These are phyloP conservation scores for Fusarium agapanthi DNA, from an alignment of 2,329 filamentous ascomycete genomes.

Conservation along the genomic window DNA sequence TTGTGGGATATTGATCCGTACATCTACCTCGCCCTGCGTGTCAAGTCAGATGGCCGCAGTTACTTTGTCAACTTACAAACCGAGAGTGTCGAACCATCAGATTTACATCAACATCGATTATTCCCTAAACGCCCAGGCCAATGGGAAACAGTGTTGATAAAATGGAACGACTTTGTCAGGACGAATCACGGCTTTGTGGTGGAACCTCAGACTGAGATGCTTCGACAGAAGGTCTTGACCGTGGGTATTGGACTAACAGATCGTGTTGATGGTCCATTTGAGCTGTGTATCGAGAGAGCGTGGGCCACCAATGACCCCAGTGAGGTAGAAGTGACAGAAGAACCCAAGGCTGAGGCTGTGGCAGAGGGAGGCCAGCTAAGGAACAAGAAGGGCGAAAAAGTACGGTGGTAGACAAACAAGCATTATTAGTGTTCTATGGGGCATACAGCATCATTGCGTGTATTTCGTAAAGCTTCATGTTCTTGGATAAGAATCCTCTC, in stretches of 20 bases:
- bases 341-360: slow-evolving; percentile 14
- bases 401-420: slow-evolving; percentile 47
- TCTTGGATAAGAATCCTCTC: not conserved
- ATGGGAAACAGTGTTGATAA: slow-evolving; percentile 95
- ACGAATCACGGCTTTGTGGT: slow-evolving; percentile 93
- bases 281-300: slow-evolving; percentile 83
- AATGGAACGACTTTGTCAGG: slow-evolving; percentile 91
- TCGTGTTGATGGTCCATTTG: slow-evolving; percentile 86
- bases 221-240: slow-evolving; percentile 84
- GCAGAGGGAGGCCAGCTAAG: slow-evolving; percentile 44
- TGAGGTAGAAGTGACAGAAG: slow-evolving; percentile 40
- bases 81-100: slow-evolving; percentile 91
- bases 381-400: slow-evolving; percentile 50
- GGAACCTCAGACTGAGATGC: slow-evolving; percentile 90
- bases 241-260: slow-evolving; percentile 91
- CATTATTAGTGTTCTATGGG: not conserved
- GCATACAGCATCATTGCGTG: not conserved
- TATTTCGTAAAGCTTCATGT: slow-evolving; percentile 8
- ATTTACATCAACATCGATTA: slow-evolving; percentile 92
- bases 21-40: slow-evolving; percentile 82
- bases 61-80: slow-evolving; percentile 98
- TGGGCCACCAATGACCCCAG: slow-evolving; percentile 81
- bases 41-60: slow-evolving; percentile 89
- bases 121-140: slow-evolving; percentile 80
- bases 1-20: slow-evolving; percentile 93